Percentiles rank a stretch among this genome's conserved stretches.
These are phyloP conservation scores for Hypomontagnella submonticulosa DNA, from an alignment of 495 filamentous ascomycete species.

Conservation along the genomic window DNA sequence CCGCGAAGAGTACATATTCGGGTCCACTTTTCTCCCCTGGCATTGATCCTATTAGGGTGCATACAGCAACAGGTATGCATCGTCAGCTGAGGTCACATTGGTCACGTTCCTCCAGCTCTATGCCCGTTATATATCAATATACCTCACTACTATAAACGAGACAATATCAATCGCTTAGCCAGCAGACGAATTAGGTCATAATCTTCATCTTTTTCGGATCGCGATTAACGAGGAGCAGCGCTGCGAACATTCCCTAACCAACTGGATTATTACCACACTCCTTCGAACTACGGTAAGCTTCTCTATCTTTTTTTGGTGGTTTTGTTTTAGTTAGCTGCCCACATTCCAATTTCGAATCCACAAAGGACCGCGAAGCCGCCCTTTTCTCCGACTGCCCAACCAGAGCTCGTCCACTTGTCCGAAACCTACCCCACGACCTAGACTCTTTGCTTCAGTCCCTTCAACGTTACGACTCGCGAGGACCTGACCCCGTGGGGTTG, in stretches of 20 bases:
- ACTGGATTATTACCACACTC: slow-evolving; percentile 20
- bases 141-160: slow-evolving; percentile 35
- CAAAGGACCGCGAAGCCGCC: slow-evolving; percentile 30
- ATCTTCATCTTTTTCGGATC: slow-evolving; percentile 14
- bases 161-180: slow-evolving; percentile 26
- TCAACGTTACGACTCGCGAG: slow-evolving; percentile 26
- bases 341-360: slow-evolving; percentile 28
- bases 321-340: slow-evolving; percentile 13
- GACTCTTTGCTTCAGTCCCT: slow-evolving; percentile 29
- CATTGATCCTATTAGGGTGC: slow-evolving; percentile 4
- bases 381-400: slow-evolving; percentile 51
- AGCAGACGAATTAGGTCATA: slow-evolving; percentile 10
- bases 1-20: slow-evolving; percentile 2
- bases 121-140: slow-evolving; percentile 36
- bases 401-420: slow-evolving; percentile 56
- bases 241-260: not conserved
- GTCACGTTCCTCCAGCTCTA: slow-evolving; percentile 38
- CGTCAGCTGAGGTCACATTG: slow-evolving; percentile 43
- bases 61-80: slow-evolving; percentile 18
- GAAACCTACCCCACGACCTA: slow-evolving; percentile 48
- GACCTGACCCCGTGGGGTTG: slow-evolving; percentile 41
- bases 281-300: slow-evolving; percentile 26
- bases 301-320: slow-evolving; percentile 17
- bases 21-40: slow-evolving; percentile 24
- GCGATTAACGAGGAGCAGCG: slow-evolving; percentile 21